A percentile compares a stretch with the other conserved stretches of the same genome.
phyloP scores from a whole-genome alignment of 23 red algal genomes.

The Agarophyton chilense region DNA sequence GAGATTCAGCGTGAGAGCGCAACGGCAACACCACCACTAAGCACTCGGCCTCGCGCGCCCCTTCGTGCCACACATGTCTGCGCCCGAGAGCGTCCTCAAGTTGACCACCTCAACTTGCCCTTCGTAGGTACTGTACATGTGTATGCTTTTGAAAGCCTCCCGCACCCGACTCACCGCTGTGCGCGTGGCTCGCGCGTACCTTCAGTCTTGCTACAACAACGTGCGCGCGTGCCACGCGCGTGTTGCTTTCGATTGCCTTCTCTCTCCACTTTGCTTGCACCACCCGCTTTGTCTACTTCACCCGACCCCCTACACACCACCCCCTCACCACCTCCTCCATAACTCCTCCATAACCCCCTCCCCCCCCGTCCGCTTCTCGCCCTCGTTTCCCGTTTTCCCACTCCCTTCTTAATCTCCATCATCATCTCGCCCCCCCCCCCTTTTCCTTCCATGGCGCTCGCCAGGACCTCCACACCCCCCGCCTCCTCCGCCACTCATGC shows the following conservation, averaged over 20 bases:
- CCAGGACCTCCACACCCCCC: slow-evolving; percentile 6
- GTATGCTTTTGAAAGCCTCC: too few relatives aligned
- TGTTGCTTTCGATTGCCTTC: neutral
- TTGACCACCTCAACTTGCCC: too few relatives aligned
- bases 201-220: neutral
- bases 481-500: slow-evolving; percentile 17
- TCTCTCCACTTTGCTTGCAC: too few relatives aligned
- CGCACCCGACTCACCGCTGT: too few relatives aligned
- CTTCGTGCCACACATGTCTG: too few relatives aligned
- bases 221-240: neutral
- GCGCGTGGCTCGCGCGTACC: neutral
- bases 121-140: too few relatives aligned
- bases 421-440: neutral
- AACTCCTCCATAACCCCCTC: neutral
- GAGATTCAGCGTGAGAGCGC: too few relatives aligned
- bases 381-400: too few relatives aligned
- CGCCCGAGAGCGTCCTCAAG: too few relatives aligned
- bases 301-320: neutral
- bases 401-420: too few relatives aligned
- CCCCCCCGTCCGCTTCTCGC: neutral
- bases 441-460: slow-evolving; percentile 38
- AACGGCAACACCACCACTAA: too few relatives aligned
- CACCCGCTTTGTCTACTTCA: neutral
- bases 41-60: too few relatives aligned
- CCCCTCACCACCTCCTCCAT: neutral